Evolutionary conservation across 1,284 basidiomycete species (phyloP).

Genomic region (Rhodotorula mucilaginosa): DNA sequence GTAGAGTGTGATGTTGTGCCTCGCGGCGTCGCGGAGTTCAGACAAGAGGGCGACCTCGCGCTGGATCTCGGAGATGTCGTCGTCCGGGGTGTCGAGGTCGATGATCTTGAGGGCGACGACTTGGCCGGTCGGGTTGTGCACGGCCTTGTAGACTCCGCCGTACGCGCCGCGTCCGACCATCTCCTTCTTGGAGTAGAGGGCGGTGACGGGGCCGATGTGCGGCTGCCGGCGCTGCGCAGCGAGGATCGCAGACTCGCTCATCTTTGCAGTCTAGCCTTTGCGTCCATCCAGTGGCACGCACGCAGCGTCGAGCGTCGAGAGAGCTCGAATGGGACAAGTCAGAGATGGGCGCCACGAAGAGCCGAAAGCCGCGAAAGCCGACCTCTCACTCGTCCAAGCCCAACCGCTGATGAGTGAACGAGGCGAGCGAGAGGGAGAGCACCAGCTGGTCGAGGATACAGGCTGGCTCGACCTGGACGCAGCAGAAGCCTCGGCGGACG

Average conservation of each 20-base stretch:
- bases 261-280: no score
- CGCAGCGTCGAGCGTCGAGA: neutral
- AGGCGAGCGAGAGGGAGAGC: neutral
- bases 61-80: constrained; percentile 95
- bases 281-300: neutral
- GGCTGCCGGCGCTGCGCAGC: neutral
- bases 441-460: constrained; percentile 4
- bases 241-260: constrained; percentile 13
- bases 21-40: constrained; percentile 70
- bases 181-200: constrained; percentile 50
- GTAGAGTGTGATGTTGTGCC: constrained; percentile 90
- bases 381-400: no score
- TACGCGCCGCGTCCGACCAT: constrained; percentile 91
- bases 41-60: constrained; percentile 90
- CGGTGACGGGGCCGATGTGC: constrained; percentile 6
- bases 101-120: constrained; percentile 67
- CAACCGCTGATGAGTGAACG: no score
- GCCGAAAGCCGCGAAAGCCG: no score
- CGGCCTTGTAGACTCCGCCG: constrained; percentile 85
- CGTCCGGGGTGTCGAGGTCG: constrained; percentile 86
- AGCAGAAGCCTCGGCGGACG: neutral
- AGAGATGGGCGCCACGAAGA: neutral
- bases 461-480: constrained; percentile 8
- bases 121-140: constrained; percentile 49
- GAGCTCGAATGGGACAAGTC: no score